Percentiles rank a stretch among this genome's conserved stretches.
phyloP scores from a whole-genome alignment of 345 rosid species.

The Triadica sebifera region DNA sequence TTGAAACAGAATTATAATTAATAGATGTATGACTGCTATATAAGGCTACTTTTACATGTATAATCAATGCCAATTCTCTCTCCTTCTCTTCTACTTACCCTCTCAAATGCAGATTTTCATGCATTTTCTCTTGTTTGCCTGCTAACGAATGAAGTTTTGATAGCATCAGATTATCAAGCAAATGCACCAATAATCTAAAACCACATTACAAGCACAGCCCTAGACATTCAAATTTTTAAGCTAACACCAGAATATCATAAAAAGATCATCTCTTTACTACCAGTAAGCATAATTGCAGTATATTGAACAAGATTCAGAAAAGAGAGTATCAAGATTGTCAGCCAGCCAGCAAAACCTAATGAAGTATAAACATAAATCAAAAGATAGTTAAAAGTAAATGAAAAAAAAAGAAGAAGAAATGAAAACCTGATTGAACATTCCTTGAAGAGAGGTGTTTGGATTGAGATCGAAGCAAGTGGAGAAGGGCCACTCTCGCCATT shows the following conservation, averaged over 20 bases:
- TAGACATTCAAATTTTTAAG: neutral
- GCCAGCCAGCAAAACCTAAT: neutral
- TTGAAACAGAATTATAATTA: too few relatives aligned
- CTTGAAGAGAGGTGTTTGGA: constrained; percentile 45
- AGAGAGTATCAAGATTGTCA: neutral
- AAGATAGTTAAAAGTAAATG: neutral
- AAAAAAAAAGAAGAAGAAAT: neutral
- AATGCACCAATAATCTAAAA: neutral
- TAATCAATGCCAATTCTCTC: too few relatives aligned
- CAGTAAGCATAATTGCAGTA: neutral
- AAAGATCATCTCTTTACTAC: neutral
- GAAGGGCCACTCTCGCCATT: constrained; percentile 67
- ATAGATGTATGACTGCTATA: too few relatives aligned
- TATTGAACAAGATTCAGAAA: neutral
- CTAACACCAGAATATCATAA: neutral
- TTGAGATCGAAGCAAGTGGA: constrained; percentile 61
- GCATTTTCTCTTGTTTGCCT: too few relatives aligned
- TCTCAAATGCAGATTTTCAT: too few relatives aligned
- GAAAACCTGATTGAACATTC: constrained; percentile 46
- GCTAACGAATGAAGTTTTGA: too few relatives aligned
- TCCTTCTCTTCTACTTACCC: too few relatives aligned
- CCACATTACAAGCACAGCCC: neutral
- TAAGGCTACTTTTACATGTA: too few relatives aligned
- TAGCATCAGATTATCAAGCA: neutral
- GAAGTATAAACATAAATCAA: neutral